A percentile compares a stretch with the other conserved stretches of the same genome.
These are phyloP conservation scores for Paratinospora sagittata DNA, from an alignment of 164 flowering plant species.

Conservation along the genomic window DNA sequence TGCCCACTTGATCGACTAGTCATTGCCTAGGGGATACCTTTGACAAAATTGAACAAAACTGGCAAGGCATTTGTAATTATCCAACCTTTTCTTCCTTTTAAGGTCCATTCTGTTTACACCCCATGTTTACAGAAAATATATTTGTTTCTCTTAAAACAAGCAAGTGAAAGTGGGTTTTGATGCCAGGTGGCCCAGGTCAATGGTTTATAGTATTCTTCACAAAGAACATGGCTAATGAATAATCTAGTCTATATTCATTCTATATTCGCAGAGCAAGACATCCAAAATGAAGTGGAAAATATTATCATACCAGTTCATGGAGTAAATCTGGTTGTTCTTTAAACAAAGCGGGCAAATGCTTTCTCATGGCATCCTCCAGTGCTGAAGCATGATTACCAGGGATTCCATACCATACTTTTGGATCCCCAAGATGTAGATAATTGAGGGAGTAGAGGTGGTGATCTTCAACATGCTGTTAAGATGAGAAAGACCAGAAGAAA, in stretches of 20 bases:
- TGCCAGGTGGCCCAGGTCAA: background rate
- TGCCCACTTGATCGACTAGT: no score
- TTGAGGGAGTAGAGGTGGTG: conserved; percentile 86
- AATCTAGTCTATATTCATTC: background rate
- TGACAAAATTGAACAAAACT: no score
- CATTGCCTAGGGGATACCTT: no score
- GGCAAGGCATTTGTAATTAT: no score
- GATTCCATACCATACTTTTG: conserved; percentile 89
- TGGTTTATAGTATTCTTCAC: background rate
- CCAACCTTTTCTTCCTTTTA: no score
- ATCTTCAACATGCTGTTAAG: conserved; percentile 83
- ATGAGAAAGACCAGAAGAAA: background rate
- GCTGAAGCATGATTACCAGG: conserved; percentile 61
- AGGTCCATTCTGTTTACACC: no score
- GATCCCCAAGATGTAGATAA: conserved; percentile 78
- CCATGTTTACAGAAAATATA: no score
- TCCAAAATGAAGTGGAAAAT: background rate
- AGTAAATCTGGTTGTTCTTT: conserved; percentile 76
- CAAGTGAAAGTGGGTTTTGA: no score
- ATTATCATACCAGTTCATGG: conserved; percentile 52
- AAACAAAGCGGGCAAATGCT: conserved; percentile 76
- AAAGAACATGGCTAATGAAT: background rate
- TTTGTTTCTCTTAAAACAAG: no score
- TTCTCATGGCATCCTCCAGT: conserved; percentile 73
- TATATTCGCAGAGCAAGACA: background rate